Percentiles rank a stretch among this genome's conserved stretches.
Evolutionary conservation across 2,329 filamentous ascomycete species (phyloP).

Genomic region (Phialophora expanda): DNA sequence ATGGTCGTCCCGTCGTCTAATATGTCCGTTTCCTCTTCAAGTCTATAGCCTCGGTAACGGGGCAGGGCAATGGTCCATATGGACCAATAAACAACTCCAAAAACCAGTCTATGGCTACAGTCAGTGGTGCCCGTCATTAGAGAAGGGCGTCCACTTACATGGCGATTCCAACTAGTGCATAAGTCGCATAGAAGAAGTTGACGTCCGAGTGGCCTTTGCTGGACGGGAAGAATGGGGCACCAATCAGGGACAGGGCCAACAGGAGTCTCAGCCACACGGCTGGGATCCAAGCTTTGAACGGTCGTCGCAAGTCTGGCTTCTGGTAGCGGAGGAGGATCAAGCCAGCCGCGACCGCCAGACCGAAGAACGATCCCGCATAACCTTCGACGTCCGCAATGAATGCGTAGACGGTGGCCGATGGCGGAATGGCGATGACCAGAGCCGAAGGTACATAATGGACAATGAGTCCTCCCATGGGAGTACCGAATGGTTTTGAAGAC

Average conservation of each 20-base stretch:
- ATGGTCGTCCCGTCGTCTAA: constrained; percentile 71
- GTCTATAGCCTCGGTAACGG: constrained; percentile 61
- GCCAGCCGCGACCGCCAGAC: constrained; percentile 62
- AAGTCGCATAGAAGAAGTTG: constrained; percentile 58
- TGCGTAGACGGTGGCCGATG: constrained; percentile 69
- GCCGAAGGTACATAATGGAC: constrained; percentile 72
- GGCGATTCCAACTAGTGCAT: constrained; percentile 57
- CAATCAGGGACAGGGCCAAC: constrained; percentile 61
- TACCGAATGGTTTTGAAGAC: constrained; percentile 69
- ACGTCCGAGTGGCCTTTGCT: constrained; percentile 53
- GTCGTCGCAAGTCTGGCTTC: constrained; percentile 65
- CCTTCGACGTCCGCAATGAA: constrained; percentile 76
- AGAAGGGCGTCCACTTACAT: constrained; percentile 43
- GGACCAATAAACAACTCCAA: constrained; percentile 71
- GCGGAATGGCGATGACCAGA: constrained; percentile 69
- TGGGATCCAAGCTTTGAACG: constrained; percentile 68
- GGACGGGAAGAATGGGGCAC: constrained; percentile 68
- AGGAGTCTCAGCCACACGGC: constrained; percentile 63
- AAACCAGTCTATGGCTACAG: constrained; percentile 55
- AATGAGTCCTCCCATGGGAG: constrained; percentile 70
- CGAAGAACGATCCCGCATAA: constrained; percentile 68
- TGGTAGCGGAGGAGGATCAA: constrained; percentile 65
- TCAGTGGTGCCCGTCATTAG: constrained; percentile 15
- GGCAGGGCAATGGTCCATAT: constrained; percentile 69
- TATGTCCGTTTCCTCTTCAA: constrained; percentile 66